Conservation (phyloP, 1,284 basidiomycete genomes). For the Meira nashicola region DNA sequence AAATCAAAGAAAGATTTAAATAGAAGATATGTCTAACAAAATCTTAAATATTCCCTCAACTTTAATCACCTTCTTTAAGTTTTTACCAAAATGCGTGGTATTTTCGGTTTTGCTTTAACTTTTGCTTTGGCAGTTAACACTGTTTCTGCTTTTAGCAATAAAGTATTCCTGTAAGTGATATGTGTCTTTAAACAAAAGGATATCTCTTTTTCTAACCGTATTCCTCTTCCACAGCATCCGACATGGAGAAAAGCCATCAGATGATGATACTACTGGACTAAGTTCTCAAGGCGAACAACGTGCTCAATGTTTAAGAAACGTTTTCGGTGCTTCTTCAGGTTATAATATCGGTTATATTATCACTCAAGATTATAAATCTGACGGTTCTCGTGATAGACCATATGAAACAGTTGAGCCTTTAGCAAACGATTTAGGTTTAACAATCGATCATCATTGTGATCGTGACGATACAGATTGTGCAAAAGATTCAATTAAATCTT, state of each 20-base stretch:
- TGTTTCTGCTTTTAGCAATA: slow-evolving; percentile 3
- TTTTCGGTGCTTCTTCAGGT: slow-evolving; percentile 28
- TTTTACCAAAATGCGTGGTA: background rate
- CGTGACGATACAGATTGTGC: slow-evolving; percentile 48
- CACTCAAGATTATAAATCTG: slow-evolving; percentile 26
- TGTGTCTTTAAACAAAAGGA: too few species aligned
- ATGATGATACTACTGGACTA: slow-evolving; percentile 21
- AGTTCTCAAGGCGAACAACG: slow-evolving; percentile 17
- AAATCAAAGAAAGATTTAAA: too few species aligned
- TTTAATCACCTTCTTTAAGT: too few species aligned
- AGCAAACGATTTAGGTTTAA: slow-evolving; percentile 42
- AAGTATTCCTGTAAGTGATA: slow-evolving; percentile 5
- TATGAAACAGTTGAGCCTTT: slow-evolving; percentile 49
- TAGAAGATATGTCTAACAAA: too few species aligned
- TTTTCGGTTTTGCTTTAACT: background rate
- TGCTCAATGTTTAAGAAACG: slow-evolving; percentile 20
- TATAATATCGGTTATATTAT: slow-evolving; percentile 34
- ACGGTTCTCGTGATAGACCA: slow-evolving; percentile 42
- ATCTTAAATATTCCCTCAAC: too few species aligned
- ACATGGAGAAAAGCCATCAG: slow-evolving; percentile 48
- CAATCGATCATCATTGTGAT: slow-evolving; percentile 47
- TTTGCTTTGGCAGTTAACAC: slow-evolving; percentile 1
- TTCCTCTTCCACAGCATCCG: slow-evolving; percentile 29
- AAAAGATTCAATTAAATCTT: slow-evolving; percentile 25
- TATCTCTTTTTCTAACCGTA: background rate